A percentile compares a stretch with the other conserved stretches of the same genome.
Conservation (phyloP, 1,284 basidiomycete species). For the Porogramme epimiltina region DNA sequence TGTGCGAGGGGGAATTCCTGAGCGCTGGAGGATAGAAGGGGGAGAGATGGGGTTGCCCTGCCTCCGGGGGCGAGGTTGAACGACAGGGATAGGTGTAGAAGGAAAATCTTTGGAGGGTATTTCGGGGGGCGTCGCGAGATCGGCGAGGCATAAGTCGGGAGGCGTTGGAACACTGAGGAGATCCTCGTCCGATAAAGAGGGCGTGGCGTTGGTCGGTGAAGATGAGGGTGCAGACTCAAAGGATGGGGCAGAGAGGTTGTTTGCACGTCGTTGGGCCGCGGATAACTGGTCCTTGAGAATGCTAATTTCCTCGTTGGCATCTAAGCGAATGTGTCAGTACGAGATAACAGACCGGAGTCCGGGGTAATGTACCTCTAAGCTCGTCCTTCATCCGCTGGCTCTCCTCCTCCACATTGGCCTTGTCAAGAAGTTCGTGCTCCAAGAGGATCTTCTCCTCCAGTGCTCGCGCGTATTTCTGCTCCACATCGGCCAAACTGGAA, state of each 20-base stretch:
- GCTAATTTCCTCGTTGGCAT: conserved; percentile 83
- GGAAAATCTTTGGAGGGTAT: conserved; percentile 30
- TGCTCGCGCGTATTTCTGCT: conserved; percentile 87
- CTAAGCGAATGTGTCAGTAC: conserved; percentile 39
- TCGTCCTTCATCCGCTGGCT: conserved; percentile 93
- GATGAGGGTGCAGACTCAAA: conserved; percentile 25
- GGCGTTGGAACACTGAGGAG: conserved; percentile 59
- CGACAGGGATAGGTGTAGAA: conserved; percentile 24
- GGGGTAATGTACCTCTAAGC: conserved; percentile 70
- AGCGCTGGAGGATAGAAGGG: conserved; percentile 50
- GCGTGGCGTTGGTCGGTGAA: conserved; percentile 24
- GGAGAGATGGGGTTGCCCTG: conserved; percentile 33
- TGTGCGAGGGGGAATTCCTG: conserved; percentile 51
- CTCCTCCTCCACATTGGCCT: conserved; percentile 89
- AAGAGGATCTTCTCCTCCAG: conserved; percentile 96
- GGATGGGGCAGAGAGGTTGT: conserved; percentile 26
- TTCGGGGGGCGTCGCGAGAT: conserved; percentile 53
- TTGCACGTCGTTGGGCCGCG: conserved; percentile 36
- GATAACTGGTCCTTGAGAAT: conserved; percentile 79
- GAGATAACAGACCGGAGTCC: not conserved
- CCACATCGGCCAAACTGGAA: conserved; percentile 89
- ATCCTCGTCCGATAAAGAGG: conserved; percentile 48
- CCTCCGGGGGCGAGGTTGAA: conserved; percentile 27
- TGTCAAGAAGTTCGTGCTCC: conserved; percentile 95
- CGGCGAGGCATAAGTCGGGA: conserved; percentile 61